Evolutionary conservation across 2,329 filamentous ascomycete genomes (phyloP).

Genomic region (Hypoxylon sp.): DNA sequence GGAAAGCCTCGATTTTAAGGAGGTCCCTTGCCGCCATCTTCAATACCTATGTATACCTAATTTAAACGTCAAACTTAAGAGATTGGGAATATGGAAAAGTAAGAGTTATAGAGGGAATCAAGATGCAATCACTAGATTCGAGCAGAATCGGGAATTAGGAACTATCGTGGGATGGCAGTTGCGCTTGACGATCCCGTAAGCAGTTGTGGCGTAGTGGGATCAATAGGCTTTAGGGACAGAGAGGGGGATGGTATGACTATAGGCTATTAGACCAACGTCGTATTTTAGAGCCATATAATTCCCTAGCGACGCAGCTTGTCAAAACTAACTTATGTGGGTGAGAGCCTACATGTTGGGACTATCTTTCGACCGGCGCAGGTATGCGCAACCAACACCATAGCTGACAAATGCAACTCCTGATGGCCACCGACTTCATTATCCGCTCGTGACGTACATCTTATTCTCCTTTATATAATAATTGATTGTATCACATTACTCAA

Average conservation of each 20-base stretch:
- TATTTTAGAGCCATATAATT: not conserved
- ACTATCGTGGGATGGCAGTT: not conserved
- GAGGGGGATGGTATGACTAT: not conserved
- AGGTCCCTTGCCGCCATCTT: conserved; percentile 11
- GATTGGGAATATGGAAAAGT: not conserved
- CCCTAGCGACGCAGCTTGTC: no score
- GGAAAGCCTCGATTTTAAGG: conserved; percentile 19
- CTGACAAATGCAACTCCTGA: no score
- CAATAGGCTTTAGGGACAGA: not conserved
- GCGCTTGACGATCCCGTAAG: not conserved
- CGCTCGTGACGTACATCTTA: no score
- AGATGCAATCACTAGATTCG: not conserved
- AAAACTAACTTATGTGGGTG: not conserved
- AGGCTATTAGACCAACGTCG: not conserved
- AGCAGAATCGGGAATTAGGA: not conserved
- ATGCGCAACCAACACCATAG: no score
- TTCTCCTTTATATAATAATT: no score
- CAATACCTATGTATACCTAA: not conserved
- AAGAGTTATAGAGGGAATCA: not conserved
- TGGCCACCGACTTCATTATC: no score
- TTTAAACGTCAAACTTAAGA: not conserved
- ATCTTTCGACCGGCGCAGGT: not conserved
- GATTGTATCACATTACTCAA: no score
- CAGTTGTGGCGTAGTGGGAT: no score
- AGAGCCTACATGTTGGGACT: not conserved